Evolutionary conservation across 208 protist genomes (phyloP).

Genomic region (Herpetomonas samuelpessoai): DNA sequence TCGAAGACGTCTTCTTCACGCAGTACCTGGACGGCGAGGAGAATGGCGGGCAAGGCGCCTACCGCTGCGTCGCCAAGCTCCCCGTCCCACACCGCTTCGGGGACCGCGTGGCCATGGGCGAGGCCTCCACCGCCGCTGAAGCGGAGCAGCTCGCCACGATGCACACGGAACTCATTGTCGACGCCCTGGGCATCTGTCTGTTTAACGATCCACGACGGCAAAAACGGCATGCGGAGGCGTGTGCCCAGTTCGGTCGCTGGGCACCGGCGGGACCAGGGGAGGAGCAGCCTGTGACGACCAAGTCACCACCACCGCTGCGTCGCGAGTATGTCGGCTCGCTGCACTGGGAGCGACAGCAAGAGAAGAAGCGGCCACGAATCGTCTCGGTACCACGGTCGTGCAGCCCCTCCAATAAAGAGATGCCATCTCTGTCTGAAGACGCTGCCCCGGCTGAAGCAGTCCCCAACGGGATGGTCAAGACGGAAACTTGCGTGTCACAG

Average conservation of each 20-base stretch:
- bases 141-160: conserved; percentile 79
- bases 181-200: conserved; percentile 78
- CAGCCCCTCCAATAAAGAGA: neutral
- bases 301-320: conserved; percentile 74
- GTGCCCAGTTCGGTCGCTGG: conserved; percentile 58
- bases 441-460: too few species aligned
- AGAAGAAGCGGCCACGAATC: conserved; percentile 6
- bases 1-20: conserved; percentile 63
- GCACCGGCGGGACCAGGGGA: conserved; percentile 24
- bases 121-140: conserved; percentile 48
- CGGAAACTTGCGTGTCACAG: neutral
- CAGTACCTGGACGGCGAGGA: conserved; percentile 49
- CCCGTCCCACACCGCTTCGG: conserved; percentile 73
- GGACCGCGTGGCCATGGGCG: conserved; percentile 75
- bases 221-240: conserved; percentile 48
- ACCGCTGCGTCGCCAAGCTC: conserved; percentile 50
- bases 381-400: neutral
- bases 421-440: too few species aligned
- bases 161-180: conserved; percentile 90
- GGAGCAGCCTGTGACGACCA: conserved; percentile 33
- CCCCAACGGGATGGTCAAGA: neutral
- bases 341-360: conserved; percentile 52
- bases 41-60: conserved; percentile 18
- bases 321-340: conserved; percentile 58
- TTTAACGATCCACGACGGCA: conserved; percentile 59